Evolutionary conservation across 2,329 filamentous ascomycete species (phyloP), one percentile per base, ranked within the genome.

Genomic region (Amauroascus verrucosus): DNA sequence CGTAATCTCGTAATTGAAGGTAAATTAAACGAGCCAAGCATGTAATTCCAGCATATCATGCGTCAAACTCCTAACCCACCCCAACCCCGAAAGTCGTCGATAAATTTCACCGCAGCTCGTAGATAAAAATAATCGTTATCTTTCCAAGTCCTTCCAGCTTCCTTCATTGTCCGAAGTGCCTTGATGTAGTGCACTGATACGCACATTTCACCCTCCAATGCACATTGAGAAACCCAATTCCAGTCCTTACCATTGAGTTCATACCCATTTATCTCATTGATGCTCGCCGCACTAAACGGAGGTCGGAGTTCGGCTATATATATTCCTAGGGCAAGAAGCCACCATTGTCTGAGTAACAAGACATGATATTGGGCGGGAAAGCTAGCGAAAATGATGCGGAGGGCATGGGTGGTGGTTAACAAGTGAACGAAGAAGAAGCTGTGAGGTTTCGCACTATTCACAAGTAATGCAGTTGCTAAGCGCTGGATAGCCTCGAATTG

Each of bases 171-270:
- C 41, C 88, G 79, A 50, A 90, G 72, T 14, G 78, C 85, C 83
- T 96, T 95, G 30, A 97, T 83, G 64, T 83, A 96, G 69, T 95
- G 86, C 16, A 86, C 79, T 70, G 97, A 88, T 1, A 78, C 81
- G 8, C 80, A 75, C 70, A 82, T 82, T 49, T 78, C 67, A n/a
- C 20, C 16, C 3, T 48, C 22, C 16, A 95, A 64, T 1, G 86
- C 88, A 68, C 82, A 79, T 50, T 85, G 72, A 50, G 83, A 77
- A 4, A 91, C 84, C 68, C 86, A 86, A 5, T 80, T 78, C 93
- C 93, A 98, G 48, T 80, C 76, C 61, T 82, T 82, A 1, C 75
- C 79, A 37, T 79, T 76, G n/a, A 81, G 62, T 43, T 88, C 80
- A 40, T 77, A 75, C 0, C 75, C 66, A 4, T 76, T 74, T 54